These are phyloP conservation scores for Hippophae rhamnoides DNA, from an alignment of 306 rosid genomes.

Conservation along the genomic window DNA sequence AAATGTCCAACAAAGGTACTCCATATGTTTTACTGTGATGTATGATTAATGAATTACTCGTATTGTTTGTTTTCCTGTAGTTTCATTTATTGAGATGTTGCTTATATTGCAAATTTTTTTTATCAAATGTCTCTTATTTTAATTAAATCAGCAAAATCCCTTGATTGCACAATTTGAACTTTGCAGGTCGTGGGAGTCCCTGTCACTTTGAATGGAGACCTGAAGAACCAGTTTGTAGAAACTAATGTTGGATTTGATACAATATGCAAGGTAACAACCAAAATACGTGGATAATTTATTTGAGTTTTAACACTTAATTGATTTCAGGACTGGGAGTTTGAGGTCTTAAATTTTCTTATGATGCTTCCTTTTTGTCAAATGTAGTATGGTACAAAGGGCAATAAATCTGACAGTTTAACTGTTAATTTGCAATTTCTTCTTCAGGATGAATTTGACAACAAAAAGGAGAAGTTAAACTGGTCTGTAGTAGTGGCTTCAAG, in stretches of 20 bases:
- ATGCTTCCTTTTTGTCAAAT: too few relatives aligned
- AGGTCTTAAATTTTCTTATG: too few relatives aligned
- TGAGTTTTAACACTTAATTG: constrained; percentile 3
- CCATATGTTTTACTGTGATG: background rate
- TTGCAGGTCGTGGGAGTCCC: constrained; percentile 97
- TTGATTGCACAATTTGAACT: constrained; percentile 15
- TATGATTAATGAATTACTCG: background rate
- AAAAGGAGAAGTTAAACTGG: too few relatives aligned
- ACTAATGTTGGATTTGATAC: constrained; percentile 95
- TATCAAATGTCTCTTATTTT: constrained; percentile 7
- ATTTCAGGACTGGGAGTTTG: too few relatives aligned
- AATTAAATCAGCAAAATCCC: background rate
- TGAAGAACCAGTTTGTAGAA: constrained; percentile 94
- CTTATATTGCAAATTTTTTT: background rate
- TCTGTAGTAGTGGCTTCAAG: too few relatives aligned
- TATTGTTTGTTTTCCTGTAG: too few relatives aligned
- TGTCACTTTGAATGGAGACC: constrained; percentile 94
- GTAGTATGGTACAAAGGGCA: too few relatives aligned
- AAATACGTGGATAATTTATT: constrained; percentile 1
- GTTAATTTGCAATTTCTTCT: too few relatives aligned
- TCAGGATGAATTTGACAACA: too few relatives aligned
- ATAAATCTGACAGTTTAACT: too few relatives aligned
- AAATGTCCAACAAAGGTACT: constrained; percentile 84
- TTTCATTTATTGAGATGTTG: background rate
- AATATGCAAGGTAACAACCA: constrained; percentile 71